Percentiles rank a stretch among this genome's conserved stretches.
Evolutionary conservation across 345 rosid genomes (phyloP).

Genomic region (Populus deltoides): DNA sequence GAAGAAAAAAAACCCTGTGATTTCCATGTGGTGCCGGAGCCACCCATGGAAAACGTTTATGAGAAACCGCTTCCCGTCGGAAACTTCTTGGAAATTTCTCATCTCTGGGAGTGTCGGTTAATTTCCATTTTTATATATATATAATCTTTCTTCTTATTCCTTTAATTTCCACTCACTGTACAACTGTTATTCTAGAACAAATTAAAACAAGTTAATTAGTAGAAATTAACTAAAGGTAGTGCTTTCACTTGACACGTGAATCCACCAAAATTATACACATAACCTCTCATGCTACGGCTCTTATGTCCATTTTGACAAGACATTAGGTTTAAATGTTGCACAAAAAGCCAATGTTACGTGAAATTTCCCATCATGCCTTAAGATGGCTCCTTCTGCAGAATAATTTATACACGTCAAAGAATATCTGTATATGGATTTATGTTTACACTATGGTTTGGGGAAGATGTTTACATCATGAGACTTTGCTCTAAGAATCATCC

Average conservation of each 20-base stretch:
- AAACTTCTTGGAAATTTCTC: conserved; percentile 7
- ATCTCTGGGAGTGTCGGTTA: neutral
- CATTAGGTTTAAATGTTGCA: conserved; percentile 8
- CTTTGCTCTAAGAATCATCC: neutral
- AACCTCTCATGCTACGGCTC: conserved; percentile 6
- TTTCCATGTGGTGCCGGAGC: too few species aligned
- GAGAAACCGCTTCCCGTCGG: neutral
- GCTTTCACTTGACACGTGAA: neutral
- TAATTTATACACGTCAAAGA: neutral
- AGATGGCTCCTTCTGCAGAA: conserved; percentile 1
- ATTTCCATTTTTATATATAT: too few species aligned
- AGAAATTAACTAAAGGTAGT: neutral
- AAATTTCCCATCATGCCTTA: conserved; percentile 21
- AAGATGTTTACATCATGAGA: neutral
- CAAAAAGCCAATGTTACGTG: conserved; percentile 9
- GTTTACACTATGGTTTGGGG: neutral
- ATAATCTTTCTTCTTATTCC: neutral
- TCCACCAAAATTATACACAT: conserved; percentile 17
- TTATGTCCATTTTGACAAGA: neutral
- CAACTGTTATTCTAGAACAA: neutral
- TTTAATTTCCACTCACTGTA: too few species aligned
- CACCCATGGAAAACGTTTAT: too few species aligned
- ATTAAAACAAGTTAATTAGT: neutral
- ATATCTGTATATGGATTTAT: neutral
- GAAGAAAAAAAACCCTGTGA: too few species aligned